phyloP scores from a whole-genome alignment of 306 rosid species.

The Cicer yamashitae region DNA sequence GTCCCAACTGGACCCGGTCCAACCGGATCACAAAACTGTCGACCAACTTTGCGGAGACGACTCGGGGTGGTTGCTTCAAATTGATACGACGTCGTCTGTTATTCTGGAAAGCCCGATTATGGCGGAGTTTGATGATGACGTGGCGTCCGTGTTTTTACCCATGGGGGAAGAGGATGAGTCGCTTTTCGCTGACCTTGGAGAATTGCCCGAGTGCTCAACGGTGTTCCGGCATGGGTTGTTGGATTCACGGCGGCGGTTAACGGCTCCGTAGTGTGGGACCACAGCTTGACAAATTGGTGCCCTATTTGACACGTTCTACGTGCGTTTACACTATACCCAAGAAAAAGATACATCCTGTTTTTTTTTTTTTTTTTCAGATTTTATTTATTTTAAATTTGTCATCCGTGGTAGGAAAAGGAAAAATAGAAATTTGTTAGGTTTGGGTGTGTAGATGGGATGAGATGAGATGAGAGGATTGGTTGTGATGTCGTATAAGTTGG shows the following conservation, averaged over 20 bases:
- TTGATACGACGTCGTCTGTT: slow-evolving; percentile 65
- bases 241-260: slow-evolving; percentile 41
- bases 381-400: not conserved
- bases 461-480: not conserved
- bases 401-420: not conserved
- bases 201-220: slow-evolving; percentile 81
- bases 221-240: slow-evolving; percentile 57
- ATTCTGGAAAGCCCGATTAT: slow-evolving; percentile 68
- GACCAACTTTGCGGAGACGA: slow-evolving; percentile 53
- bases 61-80: slow-evolving; percentile 74
- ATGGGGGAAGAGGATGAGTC: slow-evolving; percentile 91
- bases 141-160: slow-evolving; percentile 62
- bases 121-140: slow-evolving; percentile 47
- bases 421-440: not conserved
- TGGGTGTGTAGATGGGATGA: slow-evolving; percentile 6
- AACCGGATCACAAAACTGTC: slow-evolving; percentile 48
- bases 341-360: slow-evolving; percentile 28
- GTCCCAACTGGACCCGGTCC: slow-evolving; percentile 33
- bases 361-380: not conserved
- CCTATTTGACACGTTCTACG: slow-evolving; percentile 53
- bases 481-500: slow-evolving; percentile 28
- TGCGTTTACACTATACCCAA: slow-evolving; percentile 32
- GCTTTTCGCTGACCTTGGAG: slow-evolving; percentile 87
- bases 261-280: slow-evolving; percentile 70
- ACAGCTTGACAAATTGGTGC: slow-evolving; percentile 37